Base-by-base conservation (phyloP, 495 filamentous ascomycete genomes). In the Bacidia rubella region DNA sequence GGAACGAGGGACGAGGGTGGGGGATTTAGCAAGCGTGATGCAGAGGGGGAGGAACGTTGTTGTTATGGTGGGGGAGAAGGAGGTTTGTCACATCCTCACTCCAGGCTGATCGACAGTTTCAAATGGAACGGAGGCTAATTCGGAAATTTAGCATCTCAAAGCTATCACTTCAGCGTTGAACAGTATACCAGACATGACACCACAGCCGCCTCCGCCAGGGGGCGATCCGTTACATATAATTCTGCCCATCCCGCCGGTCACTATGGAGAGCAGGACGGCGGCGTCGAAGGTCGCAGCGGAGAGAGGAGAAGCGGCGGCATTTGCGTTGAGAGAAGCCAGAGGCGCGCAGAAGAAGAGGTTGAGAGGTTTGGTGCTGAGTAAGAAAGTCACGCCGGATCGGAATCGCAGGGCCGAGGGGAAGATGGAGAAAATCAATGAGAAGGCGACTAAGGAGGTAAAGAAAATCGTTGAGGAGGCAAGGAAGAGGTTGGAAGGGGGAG, bases 221-320 rank as follows among this genome's bases (percentile, higher is more conserved):
- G 29, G 23, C 5, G 55, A 60, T 11, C 47, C 63, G 3, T 45
- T 63, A 9, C 54, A 58, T 7, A 27, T 59, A 35, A 43, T 42
- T 11, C 38, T 61, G 21, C 25, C 54, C 22, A 51, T 61, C 24
- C 59, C 56, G 0, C 61, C 61, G 3, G 48, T 50, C 1, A 61
- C 80, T 62, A 75, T 80, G 3, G 84, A 83, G 59, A 90, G 78
- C 1, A 70, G 68, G 0, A 63, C 52, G 35, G 62, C 39, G 9
- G 70, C 49, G 12, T 52, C 62, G 1, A 54, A 17, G 48, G 11
- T 10, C n/a, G 58, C 32, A 1, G 38, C 17, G 52, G 60, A 25
- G 44, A 47, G 12, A 49, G 61, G 11, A 52, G 29, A 54, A 44
- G 22, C n/a, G 58, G 43, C 40, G 17, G 17, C 49, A 59, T 60